phyloP scores from a whole-genome alignment of 108 stramenopile species.

The Skeletonema tropicum region DNA sequence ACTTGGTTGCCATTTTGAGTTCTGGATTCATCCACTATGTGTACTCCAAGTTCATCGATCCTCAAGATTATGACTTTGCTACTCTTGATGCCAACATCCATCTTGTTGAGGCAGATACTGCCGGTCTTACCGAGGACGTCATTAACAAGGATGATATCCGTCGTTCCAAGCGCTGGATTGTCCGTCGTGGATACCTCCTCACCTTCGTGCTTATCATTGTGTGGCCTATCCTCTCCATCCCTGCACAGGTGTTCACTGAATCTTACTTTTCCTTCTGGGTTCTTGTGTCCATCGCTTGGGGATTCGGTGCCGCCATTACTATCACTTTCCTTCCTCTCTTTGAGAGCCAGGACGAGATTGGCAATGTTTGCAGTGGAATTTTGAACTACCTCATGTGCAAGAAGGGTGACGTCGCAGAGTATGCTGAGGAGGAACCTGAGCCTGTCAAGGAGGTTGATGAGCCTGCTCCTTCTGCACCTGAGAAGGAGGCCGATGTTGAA shows the following conservation, averaged over 20 bases:
- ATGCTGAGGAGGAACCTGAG: constrained; percentile 29
- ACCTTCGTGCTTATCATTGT: constrained; percentile 84
- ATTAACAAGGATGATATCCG: constrained; percentile 61
- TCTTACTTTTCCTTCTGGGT: constrained; percentile 94
- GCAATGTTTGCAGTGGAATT: constrained; percentile 57
- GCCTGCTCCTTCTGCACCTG: constrained; percentile 10
- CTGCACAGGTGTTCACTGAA: constrained; percentile 84
- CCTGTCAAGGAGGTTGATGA: constrained; percentile 15
- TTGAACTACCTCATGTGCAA: constrained; percentile 20
- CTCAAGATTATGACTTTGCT: constrained; percentile 85
- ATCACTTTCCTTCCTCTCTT: constrained; percentile 79
- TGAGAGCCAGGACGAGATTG: constrained; percentile 77
- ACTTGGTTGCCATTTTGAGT: constrained; percentile 86
- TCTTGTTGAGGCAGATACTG: constrained; percentile 76
- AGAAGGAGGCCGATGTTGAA: constrained; percentile 12
- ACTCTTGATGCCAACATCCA: constrained; percentile 63
- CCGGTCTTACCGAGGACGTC: constrained; percentile 71
- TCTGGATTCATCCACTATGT: constrained; percentile 74
- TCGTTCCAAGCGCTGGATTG: constrained; percentile 80
- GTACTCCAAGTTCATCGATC: constrained; percentile 76
- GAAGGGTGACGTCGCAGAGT: constrained; percentile 18
- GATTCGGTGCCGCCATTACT: constrained; percentile 77
- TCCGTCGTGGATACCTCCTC: constrained; percentile 76
- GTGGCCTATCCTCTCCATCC: constrained; percentile 89
- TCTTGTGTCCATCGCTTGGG: constrained; percentile 86